A percentile compares a stretch with the other conserved stretches of the same genome.
These are phyloP conservation scores for Candida manassasensis DNA, from an alignment of 805 yeast genomes.

Conservation along the genomic window DNA sequence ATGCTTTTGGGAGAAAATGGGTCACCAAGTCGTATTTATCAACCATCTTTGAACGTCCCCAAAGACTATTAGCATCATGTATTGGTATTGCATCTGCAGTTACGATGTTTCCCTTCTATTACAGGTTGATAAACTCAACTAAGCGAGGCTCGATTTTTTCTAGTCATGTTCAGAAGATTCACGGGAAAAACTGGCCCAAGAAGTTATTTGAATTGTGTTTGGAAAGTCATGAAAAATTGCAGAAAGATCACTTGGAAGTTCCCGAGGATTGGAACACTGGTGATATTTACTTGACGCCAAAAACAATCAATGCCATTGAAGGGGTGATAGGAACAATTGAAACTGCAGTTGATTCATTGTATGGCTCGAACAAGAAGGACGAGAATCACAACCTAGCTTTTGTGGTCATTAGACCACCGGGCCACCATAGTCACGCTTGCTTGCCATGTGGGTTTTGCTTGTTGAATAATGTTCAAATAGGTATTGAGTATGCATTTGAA, in stretches of 20 bases:
- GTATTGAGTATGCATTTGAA: constrained; percentile 68
- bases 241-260: constrained; percentile 57
- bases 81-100: constrained; percentile 75
- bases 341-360: constrained; percentile 54
- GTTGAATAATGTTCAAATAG: constrained; percentile 76
- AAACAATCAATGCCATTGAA: constrained; percentile 63
- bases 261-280: constrained; percentile 82
- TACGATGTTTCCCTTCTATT: constrained; percentile 60
- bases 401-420: constrained; percentile 75
- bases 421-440: constrained; percentile 81
- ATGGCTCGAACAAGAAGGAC: constrained; percentile 9
- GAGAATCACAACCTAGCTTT: constrained; percentile 45
- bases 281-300: constrained; percentile 68
- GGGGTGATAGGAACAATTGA: constrained; percentile 79
- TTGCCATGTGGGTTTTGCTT: constrained; percentile 85
- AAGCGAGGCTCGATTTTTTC: constrained; percentile 46
- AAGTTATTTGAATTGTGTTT: constrained; percentile 53
- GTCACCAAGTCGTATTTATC: constrained; percentile 60
- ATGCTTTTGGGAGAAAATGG: constrained; percentile 74
- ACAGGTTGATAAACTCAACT: constrained; percentile 44
- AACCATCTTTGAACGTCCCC: constrained; percentile 80
- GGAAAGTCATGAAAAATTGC: constrained; percentile 52
- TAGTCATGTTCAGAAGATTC: constrained; percentile 63
- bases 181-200: constrained; percentile 71
- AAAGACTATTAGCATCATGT: constrained; percentile 69